These are phyloP conservation scores for Termitomyces eurrhizus DNA, from an alignment of 768 basidiomycete genomes.

Conservation along the genomic window DNA sequence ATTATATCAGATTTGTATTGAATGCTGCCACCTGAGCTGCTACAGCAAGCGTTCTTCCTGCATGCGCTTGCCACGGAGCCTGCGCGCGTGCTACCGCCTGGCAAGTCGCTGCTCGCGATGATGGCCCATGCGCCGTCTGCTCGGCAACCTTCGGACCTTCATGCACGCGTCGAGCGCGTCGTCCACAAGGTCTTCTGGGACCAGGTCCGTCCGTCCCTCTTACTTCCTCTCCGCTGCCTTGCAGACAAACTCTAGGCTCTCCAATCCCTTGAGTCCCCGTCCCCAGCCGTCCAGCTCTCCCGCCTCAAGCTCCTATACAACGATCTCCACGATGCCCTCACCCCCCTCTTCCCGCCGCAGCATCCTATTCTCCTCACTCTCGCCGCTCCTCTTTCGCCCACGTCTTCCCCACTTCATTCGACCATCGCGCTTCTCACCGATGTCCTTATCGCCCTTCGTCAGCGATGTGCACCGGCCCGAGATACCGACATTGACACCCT, in stretches of 20 bases:
- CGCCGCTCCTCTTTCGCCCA: constrained; percentile 60
- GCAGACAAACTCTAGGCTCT: not conserved
- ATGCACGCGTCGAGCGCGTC: constrained; percentile 45
- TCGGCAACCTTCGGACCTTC: constrained; percentile 17
- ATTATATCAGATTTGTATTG: no score
- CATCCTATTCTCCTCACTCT: constrained; percentile 50
- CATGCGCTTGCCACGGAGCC: constrained; percentile 67
- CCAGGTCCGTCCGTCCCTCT: constrained; percentile 43
- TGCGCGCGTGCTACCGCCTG: constrained; percentile 56
- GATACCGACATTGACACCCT: constrained; percentile 51
- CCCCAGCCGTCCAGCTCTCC: constrained; percentile 54
- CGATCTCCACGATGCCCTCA: constrained; percentile 48
- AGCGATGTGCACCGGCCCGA: constrained; percentile 66
- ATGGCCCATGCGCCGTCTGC: constrained; percentile 27
- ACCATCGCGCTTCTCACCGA: constrained; percentile 52
- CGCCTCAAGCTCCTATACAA: constrained; percentile 54
- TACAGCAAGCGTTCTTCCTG: constrained; percentile 60
- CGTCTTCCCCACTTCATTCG: constrained; percentile 62
- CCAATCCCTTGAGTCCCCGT: constrained; percentile 18
- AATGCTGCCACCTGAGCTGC: constrained; percentile 49
- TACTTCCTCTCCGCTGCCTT: not conserved
- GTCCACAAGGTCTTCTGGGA: constrained; percentile 73
- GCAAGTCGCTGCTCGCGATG: constrained; percentile 69
- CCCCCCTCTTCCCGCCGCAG: constrained; percentile 53
- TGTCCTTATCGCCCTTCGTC: constrained; percentile 43